These are phyloP conservation scores for Candida schatavii DNA, from an alignment of 805 yeast species.

Conservation along the genomic window DNA sequence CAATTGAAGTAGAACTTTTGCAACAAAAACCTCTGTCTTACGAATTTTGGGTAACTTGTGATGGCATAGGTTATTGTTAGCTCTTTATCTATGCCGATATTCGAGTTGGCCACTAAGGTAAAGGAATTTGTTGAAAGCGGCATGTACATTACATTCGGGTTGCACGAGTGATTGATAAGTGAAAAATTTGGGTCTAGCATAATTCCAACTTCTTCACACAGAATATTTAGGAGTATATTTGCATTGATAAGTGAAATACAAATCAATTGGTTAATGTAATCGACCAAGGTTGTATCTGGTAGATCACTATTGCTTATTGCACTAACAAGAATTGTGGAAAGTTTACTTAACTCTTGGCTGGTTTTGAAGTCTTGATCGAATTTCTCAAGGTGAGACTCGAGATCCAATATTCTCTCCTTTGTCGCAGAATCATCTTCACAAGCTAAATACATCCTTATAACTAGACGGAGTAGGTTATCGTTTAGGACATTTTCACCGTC, in stretches of 20 bases:
- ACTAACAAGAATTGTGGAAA: neutral
- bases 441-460: neutral
- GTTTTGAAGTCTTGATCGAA: neutral
- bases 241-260: conserved; percentile 25
- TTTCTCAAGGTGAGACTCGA: neutral
- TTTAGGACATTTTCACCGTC: neutral
- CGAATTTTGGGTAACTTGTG: conserved; percentile 1
- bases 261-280: conserved; percentile 7
- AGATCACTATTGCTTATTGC: neutral
- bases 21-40: neutral
- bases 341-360: neutral
- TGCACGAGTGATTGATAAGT: conserved; percentile 40
- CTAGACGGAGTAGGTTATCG: neutral
- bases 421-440: neutral
- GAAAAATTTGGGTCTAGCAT: conserved; percentile 36
- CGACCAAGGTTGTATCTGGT: neutral
- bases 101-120: neutral
- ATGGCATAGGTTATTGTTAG: neutral
- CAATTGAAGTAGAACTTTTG: conserved; percentile 3
- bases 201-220: conserved; percentile 26
- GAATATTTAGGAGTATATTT: conserved; percentile 21
- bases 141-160: conserved; percentile 25
- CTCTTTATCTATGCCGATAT: neutral
- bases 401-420: neutral
- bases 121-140: neutral